Evolutionary conservation across 768 basidiomycete species (phyloP).

Genomic region (Suillus brevipes): DNA sequence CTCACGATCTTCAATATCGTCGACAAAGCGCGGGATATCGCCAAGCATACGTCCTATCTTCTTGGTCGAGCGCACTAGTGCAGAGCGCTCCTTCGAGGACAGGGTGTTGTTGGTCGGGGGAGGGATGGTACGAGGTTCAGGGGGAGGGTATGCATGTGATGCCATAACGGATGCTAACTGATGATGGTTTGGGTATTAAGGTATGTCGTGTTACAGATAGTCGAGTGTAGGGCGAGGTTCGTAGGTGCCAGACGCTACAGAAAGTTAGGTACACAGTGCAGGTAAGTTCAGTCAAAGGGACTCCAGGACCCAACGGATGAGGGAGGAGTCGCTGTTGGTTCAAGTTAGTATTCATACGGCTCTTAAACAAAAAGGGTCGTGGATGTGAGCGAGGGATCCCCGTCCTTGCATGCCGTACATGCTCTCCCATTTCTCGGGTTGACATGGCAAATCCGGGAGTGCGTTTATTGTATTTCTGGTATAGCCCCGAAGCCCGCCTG

Average conservation of each 20-base stretch:
- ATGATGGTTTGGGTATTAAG: constrained; percentile 10
- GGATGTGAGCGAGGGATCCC: background rate
- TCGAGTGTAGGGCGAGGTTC: background rate
- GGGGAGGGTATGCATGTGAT: constrained; percentile 13
- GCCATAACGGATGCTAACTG: constrained; percentile 7
- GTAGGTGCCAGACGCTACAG: constrained; percentile 30
- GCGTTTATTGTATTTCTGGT: constrained; percentile 13
- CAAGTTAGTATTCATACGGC: constrained; percentile 12
- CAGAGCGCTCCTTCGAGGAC: constrained; percentile 50
- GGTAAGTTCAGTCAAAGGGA: constrained; percentile 11
- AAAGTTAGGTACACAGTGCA: constrained; percentile 5
- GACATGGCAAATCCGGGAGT: background rate
- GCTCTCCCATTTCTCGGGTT: background rate
- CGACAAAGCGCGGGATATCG: constrained; percentile 56
- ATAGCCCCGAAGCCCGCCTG: constrained; percentile 5
- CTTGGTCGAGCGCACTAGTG: constrained; percentile 55
- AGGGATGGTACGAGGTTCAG: constrained; percentile 39
- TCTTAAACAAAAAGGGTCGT: constrained; percentile 9
- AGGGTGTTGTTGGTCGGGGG: constrained; percentile 62
- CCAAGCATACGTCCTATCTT: constrained; percentile 63
- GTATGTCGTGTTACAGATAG: constrained; percentile 5
- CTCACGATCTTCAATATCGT: constrained; percentile 24
- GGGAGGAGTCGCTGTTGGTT: constrained; percentile 11
- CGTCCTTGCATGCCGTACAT: background rate
- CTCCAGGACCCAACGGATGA: constrained; percentile 19